A percentile compares a stretch with the other conserved stretches of the same genome.
Conservation (phyloP, 139 green algal genomes). For the Chlorella sp. region DNA sequence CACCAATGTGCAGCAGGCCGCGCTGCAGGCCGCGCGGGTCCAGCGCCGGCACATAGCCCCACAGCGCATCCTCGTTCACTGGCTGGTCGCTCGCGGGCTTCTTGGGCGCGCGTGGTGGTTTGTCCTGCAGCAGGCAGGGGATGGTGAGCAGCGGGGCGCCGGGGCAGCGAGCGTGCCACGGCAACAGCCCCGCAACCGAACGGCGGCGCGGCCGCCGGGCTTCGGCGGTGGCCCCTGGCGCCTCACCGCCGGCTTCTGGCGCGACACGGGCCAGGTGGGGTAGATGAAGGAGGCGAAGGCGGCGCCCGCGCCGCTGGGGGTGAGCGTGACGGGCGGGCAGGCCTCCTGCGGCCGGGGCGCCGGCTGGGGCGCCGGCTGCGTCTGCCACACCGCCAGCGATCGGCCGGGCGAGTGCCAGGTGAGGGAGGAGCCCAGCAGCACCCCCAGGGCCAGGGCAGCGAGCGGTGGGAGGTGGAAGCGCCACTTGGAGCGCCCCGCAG, state of each 20-base stretch:
- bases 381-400: too few relatives aligned
- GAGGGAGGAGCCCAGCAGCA: too few relatives aligned
- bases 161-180: not conserved
- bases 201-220: not conserved
- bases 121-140: not conserved
- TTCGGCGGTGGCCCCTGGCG: too few relatives aligned
- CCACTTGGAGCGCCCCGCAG: too few relatives aligned
- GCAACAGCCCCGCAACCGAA: not conserved
- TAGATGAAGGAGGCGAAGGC: constrained; percentile 29
- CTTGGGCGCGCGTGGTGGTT: not conserved
- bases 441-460: too few relatives aligned
- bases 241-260: constrained; percentile 4
- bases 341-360: too few relatives aligned
- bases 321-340: not conserved
- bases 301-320: not conserved
- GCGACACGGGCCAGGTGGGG: constrained; percentile 16
- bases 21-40: constrained; percentile 26
- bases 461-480: too few relatives aligned
- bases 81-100: not conserved
- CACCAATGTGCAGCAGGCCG: constrained; percentile 29
- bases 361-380: too few relatives aligned
- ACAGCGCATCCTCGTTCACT: constrained; percentile 24
- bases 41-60: constrained; percentile 25
- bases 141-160: not conserved
- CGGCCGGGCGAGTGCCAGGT: too few relatives aligned